Evolutionary conservation across 805 yeast genomes (phyloP), one percentile per base, ranked within the genome.

Genomic region (Zygosaccharomyces pseudorouxii): DNA sequence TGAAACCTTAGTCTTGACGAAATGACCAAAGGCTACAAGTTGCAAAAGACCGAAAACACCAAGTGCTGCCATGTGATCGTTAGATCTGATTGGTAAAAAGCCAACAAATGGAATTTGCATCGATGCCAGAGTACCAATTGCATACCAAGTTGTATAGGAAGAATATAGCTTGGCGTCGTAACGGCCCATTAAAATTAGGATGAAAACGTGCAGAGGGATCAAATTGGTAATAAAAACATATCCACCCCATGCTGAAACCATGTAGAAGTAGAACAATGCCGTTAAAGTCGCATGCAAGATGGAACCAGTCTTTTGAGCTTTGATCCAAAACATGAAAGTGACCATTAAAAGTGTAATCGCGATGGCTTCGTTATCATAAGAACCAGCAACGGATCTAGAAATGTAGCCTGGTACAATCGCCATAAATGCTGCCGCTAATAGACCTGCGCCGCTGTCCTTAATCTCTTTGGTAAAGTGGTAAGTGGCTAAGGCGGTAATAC

Each of bases 181-280:
- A 63, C 99, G 84, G 45, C 99, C 99, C 98, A 93, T 93, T 56
- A 88, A 71, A 46, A 93, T 71, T 64, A 93, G 75, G 43, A 89
- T 90, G 63, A 93, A 90, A 22, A 90, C 89, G 67, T 93, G 99
- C 58, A 93, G 75, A 41, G 99, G 99, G 60, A 93, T 89, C 76
- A 95, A 81, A 72, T 93, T 93, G 51, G 99, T 93, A 71, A 93
- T 95, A 75, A 93, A 93, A 45, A 95, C 99, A 66, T 93, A 93
- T 23, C 99, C 99, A 75, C 99, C 99, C 97, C 99, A 90, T 10
- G 99, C 99, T 42, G 95, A 83, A 45, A 93, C 99, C 99, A 93
- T 93, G 76, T 93, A 93, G 71, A 95, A 93, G 73, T 95, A 93
- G 60, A 82, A 85, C 29, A 89, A 65, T 1, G 99, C 95, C 25